Base-by-base conservation (phyloP, 352 stramenopile species). In the Phytophthora sansomeana region DNA sequence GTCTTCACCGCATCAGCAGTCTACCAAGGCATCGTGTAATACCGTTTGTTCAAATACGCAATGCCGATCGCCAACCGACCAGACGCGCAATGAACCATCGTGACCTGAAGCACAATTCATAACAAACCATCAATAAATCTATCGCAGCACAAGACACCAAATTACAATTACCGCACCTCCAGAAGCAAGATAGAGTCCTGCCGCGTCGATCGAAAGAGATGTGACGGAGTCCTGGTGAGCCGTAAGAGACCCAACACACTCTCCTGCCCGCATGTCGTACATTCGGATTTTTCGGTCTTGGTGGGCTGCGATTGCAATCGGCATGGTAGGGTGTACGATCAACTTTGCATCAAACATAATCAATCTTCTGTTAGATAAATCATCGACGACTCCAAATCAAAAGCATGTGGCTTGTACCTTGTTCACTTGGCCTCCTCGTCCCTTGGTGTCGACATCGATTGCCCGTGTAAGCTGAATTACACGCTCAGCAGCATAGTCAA, bases 11-110 rank as follows among this genome's bases (percentile, higher is more conserved):
- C 16, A 19, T 24, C 49, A 52, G 16, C 14, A 30, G 5, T 19
- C 13, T 16, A 30, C 8, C 17, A 67, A 26, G 39, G 42, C 32
- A 24, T 68, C 72, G 30, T n/a, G n/a, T n/a, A n/a, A n/a, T 65
- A 93, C 87, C 71, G 83, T 76, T 79, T 94, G 85, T 58, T 96
- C 88, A 69, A 93, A 94, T 32, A 96, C 80, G 70, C 88, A 96
- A 69, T 92, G 85, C 5, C 88, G 84, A 56, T 96, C 88, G 7
- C 76, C 74, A 7, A 95, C 78, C 1, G 85, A 92, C 88, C 88
- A 96, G 41, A 96, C 80, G 29, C 88, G 84, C 49, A 96, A 75
- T 8, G 88, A 94, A 17, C 88, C 86, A 63, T 96, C 88, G 58
- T 96, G 88, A 13, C 88, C 86, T 92, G 44, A 21, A 53, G 5